Base-by-base conservation (phyloP, 2,329 filamentous ascomycete species). In the Dactylellina parvicollis region DNA sequence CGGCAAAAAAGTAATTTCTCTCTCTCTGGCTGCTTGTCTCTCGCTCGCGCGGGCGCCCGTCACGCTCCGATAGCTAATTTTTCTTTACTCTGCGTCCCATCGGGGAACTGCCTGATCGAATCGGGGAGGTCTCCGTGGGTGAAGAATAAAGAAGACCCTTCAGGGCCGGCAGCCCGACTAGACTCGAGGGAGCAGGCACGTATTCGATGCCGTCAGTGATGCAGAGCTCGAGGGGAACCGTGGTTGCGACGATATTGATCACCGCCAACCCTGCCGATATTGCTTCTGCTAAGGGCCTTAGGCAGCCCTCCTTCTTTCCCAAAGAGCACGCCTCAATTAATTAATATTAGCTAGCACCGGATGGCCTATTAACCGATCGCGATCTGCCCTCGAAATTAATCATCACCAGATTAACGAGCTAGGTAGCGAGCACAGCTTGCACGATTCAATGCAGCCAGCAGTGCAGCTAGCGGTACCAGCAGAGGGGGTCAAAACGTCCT, bases 341-440 rank as follows among this genome's bases (percentile, higher is more conserved):
- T 24, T 54, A 8, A 18, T 36, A 20, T 14, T n/a, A 4, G 10
- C 26, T 30, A 50, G 22, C 47, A 32, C 18, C n/a, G 18, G 16
- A 9, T n/a, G 36, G 18, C 9, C 30, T 55, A 36, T 30, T 61
- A 60, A 66, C 42, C 49, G 60, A 66, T 73, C 69, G 69, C 47
- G 69, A 73, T 73, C 69, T 65, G 20, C 49, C 47, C 26, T 44
- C 64, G 34, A 52, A 59, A 46, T 46, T n/a, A 32, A 59, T 18
- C 18, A n/a, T n/a, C n/a, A n/a, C 24, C 10, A 72, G 59, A 72
- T 64, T 59, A 71, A 72, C 59, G 67, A 72, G 50, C 55, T 34
- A 44, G 50, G 40, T 54, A 55, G 44, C 52, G 54, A 61, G 24
- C 60, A 30, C 24, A 3, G 4, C 40, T 44, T 9, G 34, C 34